phyloP scores from a whole-genome alignment of 208 protist species.

The Leishmania guyanensis region DNA sequence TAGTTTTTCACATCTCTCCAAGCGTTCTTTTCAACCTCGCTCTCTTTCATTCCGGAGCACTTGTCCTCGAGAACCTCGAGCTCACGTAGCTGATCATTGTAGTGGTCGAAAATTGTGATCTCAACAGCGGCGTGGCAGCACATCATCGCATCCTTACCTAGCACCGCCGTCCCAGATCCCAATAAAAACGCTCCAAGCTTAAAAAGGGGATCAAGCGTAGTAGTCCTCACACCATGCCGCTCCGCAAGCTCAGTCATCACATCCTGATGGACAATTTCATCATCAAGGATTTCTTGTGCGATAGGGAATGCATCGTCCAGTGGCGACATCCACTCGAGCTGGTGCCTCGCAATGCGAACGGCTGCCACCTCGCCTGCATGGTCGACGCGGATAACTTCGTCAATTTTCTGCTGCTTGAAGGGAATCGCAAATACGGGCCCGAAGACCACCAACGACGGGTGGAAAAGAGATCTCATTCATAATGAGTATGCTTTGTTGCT shows the following conservation, averaged over 20 bases:
- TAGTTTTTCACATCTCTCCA: conserved; percentile 75
- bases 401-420: conserved; percentile 71
- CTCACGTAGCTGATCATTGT: conserved; percentile 90
- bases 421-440: conserved; percentile 47
- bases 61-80: conserved; percentile 56
- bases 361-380: conserved; percentile 84
- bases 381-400: conserved; percentile 83
- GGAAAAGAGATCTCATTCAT: conserved; percentile 33
- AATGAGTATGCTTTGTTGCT: not conserved
- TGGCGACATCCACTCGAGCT: conserved; percentile 83
- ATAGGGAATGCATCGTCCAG: conserved; percentile 66
- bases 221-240: conserved; percentile 65
- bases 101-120: conserved; percentile 82
- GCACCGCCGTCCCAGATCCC: conserved; percentile 67
- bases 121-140: conserved; percentile 89
- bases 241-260: conserved; percentile 79
- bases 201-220: conserved; percentile 74
- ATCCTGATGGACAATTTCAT: conserved; percentile 75
- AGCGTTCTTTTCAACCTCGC: conserved; percentile 38
- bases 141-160: conserved; percentile 89
- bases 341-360: conserved; percentile 73
- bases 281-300: conserved; percentile 75
- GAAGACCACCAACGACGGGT: conserved; percentile 1
- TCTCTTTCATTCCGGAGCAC: conserved; percentile 24
- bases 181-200: conserved; percentile 72